phyloP scores from a whole-genome alignment of 352 stramenopile species.

The Globisporangium camurandrum region DNA sequence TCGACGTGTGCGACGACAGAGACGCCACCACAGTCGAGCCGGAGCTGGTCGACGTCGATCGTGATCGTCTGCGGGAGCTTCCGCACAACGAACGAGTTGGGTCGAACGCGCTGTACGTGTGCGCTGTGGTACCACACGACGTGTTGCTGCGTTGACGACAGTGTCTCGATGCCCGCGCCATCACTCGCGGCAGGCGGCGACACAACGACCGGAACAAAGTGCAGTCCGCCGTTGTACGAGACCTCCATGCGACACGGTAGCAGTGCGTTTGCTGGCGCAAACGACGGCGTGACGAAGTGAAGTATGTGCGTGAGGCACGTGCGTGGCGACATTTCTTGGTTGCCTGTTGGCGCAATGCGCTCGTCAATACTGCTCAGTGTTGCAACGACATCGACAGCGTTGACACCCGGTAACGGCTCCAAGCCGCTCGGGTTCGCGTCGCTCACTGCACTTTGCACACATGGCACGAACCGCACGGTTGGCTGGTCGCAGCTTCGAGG shows the following conservation, averaged over 20 bases:
- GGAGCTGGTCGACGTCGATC: conserved; percentile 29
- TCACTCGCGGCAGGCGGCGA: conserved; percentile 1
- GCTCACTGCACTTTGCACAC: conserved; percentile 8
- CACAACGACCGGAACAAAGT: conserved; percentile 32
- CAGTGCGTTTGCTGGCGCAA: conserved; percentile 15
- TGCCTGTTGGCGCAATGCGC: background rate
- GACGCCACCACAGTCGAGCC: conserved; percentile 6
- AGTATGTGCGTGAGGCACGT: conserved; percentile 4
- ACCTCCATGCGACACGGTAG: conserved; percentile 36
- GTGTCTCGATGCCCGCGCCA: background rate
- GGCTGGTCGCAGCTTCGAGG: conserved; percentile 21
- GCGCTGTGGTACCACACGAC: conserved; percentile 42
- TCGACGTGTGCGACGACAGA: conserved; percentile 11
- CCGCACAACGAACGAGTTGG: conserved; percentile 47
- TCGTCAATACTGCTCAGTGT: background rate
- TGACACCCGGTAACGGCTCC: background rate
- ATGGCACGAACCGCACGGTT: conserved; percentile 32
- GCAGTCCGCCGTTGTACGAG: conserved; percentile 42
- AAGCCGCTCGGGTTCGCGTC: background rate
- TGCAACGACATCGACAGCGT: background rate
- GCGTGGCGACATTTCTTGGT: conserved; percentile 1
- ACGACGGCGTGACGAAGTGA: conserved; percentile 19
- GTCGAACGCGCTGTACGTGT: conserved; percentile 22
- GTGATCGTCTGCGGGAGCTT: conserved; percentile 29
- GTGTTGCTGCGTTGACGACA: conserved; percentile 15